Evolutionary conservation across 352 stramenopile genomes (phyloP), one percentile per base, ranked within the genome.

Genomic region (Aphanomyces cochlioides): DNA sequence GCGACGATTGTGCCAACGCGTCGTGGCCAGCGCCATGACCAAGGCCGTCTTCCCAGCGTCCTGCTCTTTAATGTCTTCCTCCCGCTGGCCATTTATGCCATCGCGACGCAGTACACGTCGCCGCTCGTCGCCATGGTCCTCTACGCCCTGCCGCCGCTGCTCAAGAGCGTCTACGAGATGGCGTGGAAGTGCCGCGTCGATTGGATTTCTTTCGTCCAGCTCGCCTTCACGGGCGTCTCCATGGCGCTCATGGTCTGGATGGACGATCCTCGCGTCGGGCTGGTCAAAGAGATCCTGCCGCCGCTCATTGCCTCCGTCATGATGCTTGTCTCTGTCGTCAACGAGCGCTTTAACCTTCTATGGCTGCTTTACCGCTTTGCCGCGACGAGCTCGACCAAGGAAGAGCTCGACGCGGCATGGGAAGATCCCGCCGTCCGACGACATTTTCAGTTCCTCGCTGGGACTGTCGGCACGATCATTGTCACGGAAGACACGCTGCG

Each of bases 151-250:
- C 59, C 59, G 10, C 59, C 59, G 10, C 19, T 56, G 13, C 38
- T 48, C 59, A 67, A 67, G 41, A 21, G 39, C 41, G 2, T 67
- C 17, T 67, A 67, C 59, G 59, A 67, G 41, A 21, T 67, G 19
- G 41, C 38, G 41, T 5, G 7, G 7, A 10, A 56, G 21, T 12
- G 41, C 21, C 13, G 21, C 19, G 41, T 50, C 19, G 59, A 67
- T n/a, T 56, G 36, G 8, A 56, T 67, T 36, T 67, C 59, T 7
- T 15, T 36, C 36, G 8, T 67, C 7, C 59, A 67, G 43, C 15
- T 67, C 8, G 4, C 19, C 19, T 43, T 50, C 38, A 67, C 43
- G 17, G 41, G 41, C 12, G n/a, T 67, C 15, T 48, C 15, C 15
- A 54, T 67, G 40, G 39, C 38, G 3, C 15, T 67, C 17, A 67